Conservation (phyloP, 208 protist species). For the Plasmodiophora brassicae region DNA sequence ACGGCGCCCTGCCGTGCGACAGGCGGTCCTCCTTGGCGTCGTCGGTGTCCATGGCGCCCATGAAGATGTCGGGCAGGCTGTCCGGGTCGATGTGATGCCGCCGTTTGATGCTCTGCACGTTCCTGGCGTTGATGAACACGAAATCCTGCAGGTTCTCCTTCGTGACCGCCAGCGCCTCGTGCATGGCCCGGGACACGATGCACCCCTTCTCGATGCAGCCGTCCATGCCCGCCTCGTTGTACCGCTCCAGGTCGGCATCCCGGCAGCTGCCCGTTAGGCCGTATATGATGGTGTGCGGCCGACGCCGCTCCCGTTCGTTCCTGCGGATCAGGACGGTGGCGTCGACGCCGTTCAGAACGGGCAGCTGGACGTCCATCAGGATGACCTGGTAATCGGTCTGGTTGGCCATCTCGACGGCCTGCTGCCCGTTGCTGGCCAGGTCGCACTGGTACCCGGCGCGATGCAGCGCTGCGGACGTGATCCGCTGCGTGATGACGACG, state of each 20-base stretch:
- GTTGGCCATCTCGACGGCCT: neutral
- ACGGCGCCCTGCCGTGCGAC: neutral
- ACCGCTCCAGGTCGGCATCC: neutral
- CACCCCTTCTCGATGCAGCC: neutral
- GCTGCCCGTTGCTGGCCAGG: neutral
- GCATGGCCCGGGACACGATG: conserved; percentile 10
- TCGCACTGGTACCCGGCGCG: conserved; percentile 9
- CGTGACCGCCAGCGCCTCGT: neutral
- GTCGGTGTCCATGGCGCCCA: neutral
- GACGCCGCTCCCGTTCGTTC: neutral
- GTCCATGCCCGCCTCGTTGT: conserved; percentile 26
- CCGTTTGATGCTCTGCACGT: neutral
- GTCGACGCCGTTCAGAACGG: neutral
- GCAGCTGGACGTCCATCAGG: neutral
- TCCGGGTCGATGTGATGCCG: neutral
- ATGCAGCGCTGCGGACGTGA: neutral
- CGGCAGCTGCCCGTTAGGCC: neutral
- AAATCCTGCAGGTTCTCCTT: neutral
- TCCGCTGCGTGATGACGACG: conserved; percentile 12
- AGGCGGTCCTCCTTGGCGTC: neutral
- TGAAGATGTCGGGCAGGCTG: neutral
- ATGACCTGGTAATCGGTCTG: neutral
- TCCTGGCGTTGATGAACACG: conserved; percentile 20
- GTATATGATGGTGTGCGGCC: neutral
- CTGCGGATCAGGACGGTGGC: neutral